Base-by-base conservation (phyloP, 1,284 basidiomycete species). In the Sporisorium sorghi region DNA sequence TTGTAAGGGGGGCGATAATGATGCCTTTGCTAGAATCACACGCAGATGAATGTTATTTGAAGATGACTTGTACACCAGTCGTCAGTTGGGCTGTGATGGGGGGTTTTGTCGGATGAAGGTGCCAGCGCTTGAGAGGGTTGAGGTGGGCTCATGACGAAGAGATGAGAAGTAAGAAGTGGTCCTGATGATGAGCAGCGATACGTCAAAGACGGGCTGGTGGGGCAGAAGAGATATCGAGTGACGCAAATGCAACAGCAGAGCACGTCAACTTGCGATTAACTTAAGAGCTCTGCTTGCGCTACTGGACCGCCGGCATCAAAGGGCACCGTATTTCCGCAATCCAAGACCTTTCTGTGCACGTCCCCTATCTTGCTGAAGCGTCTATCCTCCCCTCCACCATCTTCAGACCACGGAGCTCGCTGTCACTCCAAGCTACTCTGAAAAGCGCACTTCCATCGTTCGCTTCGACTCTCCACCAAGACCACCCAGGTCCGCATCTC, bases 191-290 rank as follows among this genome's bases (percentile, higher is more conserved):
- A 46, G 24, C 24, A 46, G 21, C 21, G 40, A 43, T 43, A 10
- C 37, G 15, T n/a, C 14, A 11, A 23, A 43, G 21, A n/a, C n/a
- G n/a, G 19, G 21, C 19, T 49, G 47, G 32, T 33, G 32, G 5
- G 37, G 26, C 14, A 21, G 23, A 14, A 47, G 5, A 30, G 23
- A n/a, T n/a, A n/a, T n/a, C 19, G 12, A 23, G 49, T 69, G 66
- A 58, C 55, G 66, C 66, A 55, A 69, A 33, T n/a, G 8, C 42
- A 35, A 42, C 55, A 28, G 44, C 19, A 62, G 59, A 69, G 66
- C 66, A 69, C 66, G 66, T 55, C 55, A 47, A 19, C n/a, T n/a
- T n/a, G n/a, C n/a, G n/a, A n/a, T n/a, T 58, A 17, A 17, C 3
- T 24, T 10, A 28, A n/a, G 8, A 17, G 24, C 17, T n/a, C n/a